phyloP scores from a whole-genome alignment of 2,329 filamentous ascomycete genomes.

The Fusarium hainanense region DNA sequence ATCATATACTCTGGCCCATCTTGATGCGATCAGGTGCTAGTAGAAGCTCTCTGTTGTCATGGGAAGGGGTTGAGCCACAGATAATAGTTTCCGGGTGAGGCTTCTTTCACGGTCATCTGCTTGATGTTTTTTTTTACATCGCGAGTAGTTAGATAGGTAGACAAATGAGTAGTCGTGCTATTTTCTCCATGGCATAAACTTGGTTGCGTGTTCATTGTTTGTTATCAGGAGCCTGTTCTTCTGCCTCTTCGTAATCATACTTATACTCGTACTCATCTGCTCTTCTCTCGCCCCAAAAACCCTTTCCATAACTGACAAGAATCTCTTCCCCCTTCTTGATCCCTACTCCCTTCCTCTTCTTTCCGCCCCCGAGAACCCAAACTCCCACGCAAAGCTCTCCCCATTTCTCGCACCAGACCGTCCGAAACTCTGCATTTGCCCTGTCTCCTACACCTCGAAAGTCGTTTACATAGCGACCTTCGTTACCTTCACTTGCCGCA shows the following conservation, averaged over 20 bases:
- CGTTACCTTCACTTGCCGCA: slow-evolving; percentile 67
- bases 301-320: slow-evolving; percentile 74
- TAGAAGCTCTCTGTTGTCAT: background rate
- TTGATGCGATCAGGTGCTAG: background rate
- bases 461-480: slow-evolving; percentile 75
- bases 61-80: background rate
- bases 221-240: background rate
- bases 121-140: background rate
- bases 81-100: too few species aligned
- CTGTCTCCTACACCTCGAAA: slow-evolving; percentile 67
- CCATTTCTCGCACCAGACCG: slow-evolving; percentile 65
- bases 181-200: background rate
- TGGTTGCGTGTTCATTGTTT: background rate
- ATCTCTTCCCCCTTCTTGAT: slow-evolving; percentile 72
- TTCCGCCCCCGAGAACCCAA: slow-evolving; percentile 59
- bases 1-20: background rate
- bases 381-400: slow-evolving; percentile 67
- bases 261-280: slow-evolving; percentile 21
- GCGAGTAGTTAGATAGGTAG: background rate
- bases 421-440: slow-evolving; percentile 69
- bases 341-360: slow-evolving; percentile 44
- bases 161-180: background rate
- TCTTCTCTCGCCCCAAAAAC: slow-evolving; percentile 67
- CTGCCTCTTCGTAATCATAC: slow-evolving; percentile 5
- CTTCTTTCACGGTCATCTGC: background rate